Evolutionary conservation across 2,329 filamentous ascomycete species (phyloP).

Genomic region (Venturia oleaginea): DNA sequence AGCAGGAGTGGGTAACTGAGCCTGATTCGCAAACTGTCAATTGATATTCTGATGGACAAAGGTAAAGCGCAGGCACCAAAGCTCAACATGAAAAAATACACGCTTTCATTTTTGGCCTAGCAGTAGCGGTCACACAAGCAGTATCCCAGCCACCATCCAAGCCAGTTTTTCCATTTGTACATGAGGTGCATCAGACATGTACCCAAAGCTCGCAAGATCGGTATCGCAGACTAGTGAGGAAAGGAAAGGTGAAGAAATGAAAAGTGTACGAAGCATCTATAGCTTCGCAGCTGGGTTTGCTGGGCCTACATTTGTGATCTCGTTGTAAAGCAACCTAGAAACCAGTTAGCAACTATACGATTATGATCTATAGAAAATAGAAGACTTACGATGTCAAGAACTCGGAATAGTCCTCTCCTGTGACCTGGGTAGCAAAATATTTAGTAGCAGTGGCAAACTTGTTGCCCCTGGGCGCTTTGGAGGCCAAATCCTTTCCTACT

Average conservation of each 20-base stretch:
- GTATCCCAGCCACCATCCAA: not conserved
- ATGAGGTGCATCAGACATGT: not conserved
- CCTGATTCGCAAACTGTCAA: not conserved
- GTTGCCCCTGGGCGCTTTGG: conserved; percentile 75
- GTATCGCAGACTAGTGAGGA: not conserved
- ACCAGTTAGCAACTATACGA: conserved; percentile 16
- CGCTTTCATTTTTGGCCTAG: not conserved
- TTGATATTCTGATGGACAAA: not conserved
- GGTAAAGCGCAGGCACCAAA: not conserved
- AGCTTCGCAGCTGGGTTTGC: conserved; percentile 46
- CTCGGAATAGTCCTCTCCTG: conserved; percentile 94
- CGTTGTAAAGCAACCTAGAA: conserved; percentile 69
- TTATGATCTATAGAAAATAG: conserved; percentile 12
- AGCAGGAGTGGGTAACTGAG: not conserved
- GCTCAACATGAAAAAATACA: not conserved
- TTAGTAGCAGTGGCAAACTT: conserved; percentile 85
- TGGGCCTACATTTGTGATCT: conserved; percentile 67
- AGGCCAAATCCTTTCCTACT: conserved; percentile 64
- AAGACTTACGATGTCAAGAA: conserved; percentile 75
- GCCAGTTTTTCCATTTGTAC: not conserved
- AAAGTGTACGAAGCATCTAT: conserved; percentile 19
- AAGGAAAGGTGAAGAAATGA: too few species aligned
- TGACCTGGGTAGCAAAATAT: conserved; percentile 89
- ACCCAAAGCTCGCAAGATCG: not conserved
- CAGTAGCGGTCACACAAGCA: not conserved